Evolutionary conservation across 2,329 filamentous ascomycete species (phyloP).

Genomic region (Ploettnerulaceae sp.): DNA sequence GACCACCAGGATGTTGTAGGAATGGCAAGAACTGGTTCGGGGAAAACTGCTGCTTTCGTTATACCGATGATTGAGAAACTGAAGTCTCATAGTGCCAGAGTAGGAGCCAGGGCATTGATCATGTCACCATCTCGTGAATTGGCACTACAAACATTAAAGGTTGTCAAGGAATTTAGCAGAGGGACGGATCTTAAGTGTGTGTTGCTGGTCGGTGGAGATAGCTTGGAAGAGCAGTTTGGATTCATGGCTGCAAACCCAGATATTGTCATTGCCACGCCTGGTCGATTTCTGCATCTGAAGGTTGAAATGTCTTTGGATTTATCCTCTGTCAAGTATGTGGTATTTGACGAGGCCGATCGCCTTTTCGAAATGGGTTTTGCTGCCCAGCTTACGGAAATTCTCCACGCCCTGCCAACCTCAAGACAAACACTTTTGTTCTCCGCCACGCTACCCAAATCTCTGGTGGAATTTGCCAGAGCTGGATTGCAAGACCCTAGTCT

Average conservation of each 20-base stretch:
- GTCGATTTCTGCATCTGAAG: slow-evolving; percentile 92
- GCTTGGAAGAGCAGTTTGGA: slow-evolving; percentile 89
- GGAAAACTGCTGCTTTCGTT: slow-evolving; percentile 96
- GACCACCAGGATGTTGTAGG: slow-evolving; percentile 94
- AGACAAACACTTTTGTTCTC: slow-evolving; percentile 94
- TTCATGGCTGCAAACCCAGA: slow-evolving; percentile 93
- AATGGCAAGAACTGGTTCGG: slow-evolving; percentile 97
- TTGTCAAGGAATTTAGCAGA: slow-evolving; percentile 87
- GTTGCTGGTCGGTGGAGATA: slow-evolving; percentile 89
- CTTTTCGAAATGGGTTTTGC: slow-evolving; percentile 99
- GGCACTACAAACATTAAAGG: slow-evolving; percentile 90
- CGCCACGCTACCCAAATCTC: slow-evolving; percentile 84
- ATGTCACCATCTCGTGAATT: slow-evolving; percentile 91
- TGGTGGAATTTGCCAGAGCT: slow-evolving; percentile 93
- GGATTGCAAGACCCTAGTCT: slow-evolving; percentile 89
- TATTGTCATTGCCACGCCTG: slow-evolving; percentile 94
- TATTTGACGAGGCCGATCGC: slow-evolving; percentile 96
- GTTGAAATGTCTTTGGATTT: slow-evolving; percentile 93
- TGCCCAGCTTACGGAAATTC: slow-evolving; percentile 85
- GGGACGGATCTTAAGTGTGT: slow-evolving; percentile 91
- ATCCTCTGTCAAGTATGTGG: slow-evolving; percentile 87
- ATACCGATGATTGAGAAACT: slow-evolving; percentile 97
- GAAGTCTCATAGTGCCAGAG: slow-evolving; percentile 78
- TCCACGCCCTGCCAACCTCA: slow-evolving; percentile 77
- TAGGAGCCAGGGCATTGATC: slow-evolving; percentile 82